These are phyloP conservation scores for Colletotrichum noveboracense DNA, from an alignment of 2,329 filamentous ascomycete genomes.

Conservation along the genomic window DNA sequence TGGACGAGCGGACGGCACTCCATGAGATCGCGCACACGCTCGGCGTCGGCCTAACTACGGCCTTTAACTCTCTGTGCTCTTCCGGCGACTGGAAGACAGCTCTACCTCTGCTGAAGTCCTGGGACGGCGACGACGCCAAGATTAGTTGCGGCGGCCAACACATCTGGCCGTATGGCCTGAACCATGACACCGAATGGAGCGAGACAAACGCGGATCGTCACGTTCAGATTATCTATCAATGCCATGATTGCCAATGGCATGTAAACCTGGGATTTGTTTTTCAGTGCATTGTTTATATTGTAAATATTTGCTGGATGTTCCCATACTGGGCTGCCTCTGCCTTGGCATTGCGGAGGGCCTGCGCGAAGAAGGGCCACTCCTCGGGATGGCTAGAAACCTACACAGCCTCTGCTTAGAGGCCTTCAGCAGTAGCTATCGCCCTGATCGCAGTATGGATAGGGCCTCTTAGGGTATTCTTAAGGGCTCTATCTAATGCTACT, in stretches of 20 bases:
- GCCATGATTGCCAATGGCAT: constrained; percentile 50
- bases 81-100: constrained; percentile 47
- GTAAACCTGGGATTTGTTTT: neutral
- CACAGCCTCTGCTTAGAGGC: too few relatives aligned
- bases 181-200: constrained; percentile 49
- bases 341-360: too few relatives aligned
- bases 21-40: constrained; percentile 55
- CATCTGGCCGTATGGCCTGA: constrained; percentile 47
- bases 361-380: too few relatives aligned
- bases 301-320: neutral
- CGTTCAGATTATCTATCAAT: constrained; percentile 43
- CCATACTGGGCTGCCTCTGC: too few relatives aligned
- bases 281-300: neutral
- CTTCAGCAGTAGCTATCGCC: too few relatives aligned
- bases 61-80: constrained; percentile 43
- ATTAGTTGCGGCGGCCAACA: constrained; percentile 46
- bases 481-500: too few relatives aligned
- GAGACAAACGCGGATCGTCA: constrained; percentile 49
- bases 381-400: too few relatives aligned
- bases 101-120: constrained; percentile 40
- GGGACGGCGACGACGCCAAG: constrained; percentile 40
- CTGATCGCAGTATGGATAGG: too few relatives aligned
- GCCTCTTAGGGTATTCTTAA: too few relatives aligned
- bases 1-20: constrained; percentile 53
- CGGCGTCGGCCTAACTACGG: constrained; percentile 48